Percentiles rank a stretch among this genome's conserved stretches.
phyloP scores from a whole-genome alignment of 73 alveolate species.

The Breviolum minutum region DNA sequence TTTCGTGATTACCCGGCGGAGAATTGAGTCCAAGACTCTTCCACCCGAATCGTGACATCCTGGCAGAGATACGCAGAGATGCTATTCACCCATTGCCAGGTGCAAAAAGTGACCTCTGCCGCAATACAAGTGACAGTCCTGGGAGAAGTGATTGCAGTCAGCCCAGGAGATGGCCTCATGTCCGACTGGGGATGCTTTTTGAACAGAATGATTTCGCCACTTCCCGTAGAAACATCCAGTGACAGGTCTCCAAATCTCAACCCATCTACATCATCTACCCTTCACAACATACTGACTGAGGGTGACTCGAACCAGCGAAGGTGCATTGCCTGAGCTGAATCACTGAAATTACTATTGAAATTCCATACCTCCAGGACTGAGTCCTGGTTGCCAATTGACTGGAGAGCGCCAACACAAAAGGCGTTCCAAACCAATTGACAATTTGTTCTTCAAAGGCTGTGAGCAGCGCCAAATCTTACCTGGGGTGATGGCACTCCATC shows the following conservation, averaged over 20 bases:
- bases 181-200: neutral
- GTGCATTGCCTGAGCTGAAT: neutral
- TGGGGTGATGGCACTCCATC: slow-evolving; percentile 29
- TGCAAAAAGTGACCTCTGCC: too few species aligned
- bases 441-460: neutral
- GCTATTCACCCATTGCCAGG: too few species aligned
- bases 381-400: neutral
- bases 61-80: too few species aligned
- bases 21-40: too few species aligned
- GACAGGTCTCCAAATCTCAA: neutral
- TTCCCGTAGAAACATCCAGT: neutral
- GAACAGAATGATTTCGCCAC: neutral
- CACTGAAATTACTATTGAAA: neutral
- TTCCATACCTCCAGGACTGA: neutral
- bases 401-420: neutral
- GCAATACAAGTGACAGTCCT: neutral
- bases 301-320: slow-evolving; percentile 34
- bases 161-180: slow-evolving; percentile 3
- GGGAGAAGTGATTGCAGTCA: neutral
- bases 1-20: too few species aligned
- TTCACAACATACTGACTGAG: neutral
- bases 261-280: neutral
- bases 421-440: neutral
- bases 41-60: too few species aligned
- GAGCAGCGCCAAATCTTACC: neutral